Evolutionary conservation across 345 rosid species (phyloP), one percentile per base, ranked within the genome.

Genomic region (Brassica carinata): DNA sequence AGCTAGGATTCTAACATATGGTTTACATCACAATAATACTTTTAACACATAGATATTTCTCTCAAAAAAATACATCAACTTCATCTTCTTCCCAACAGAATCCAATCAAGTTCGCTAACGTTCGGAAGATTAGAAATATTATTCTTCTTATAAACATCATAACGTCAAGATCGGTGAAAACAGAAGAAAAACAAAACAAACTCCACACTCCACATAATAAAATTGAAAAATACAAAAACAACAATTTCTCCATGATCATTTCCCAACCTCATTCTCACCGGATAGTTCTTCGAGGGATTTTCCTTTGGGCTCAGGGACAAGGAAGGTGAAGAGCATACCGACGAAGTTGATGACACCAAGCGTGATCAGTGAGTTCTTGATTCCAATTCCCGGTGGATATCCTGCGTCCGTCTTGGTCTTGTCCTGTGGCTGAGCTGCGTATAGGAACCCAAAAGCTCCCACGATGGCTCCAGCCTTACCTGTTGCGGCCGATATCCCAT

Each of bases 361-460:
- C 48, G 14, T 40, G 48, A 40, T 40, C 48, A 40, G 48, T 9
- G 48, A 62, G 34, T 62, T 62, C 34, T 62, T 62, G 33, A 62
- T 14, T 26, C 66, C 66, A 5, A 62, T 62, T 3, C 66, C 34
- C 3, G 66, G 66, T 27, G 88, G 92, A 82, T 91, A 89, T 13
- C 88, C 88, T 8, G 85, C 86, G 15, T 88, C 89, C 3, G 81
- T 77, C 81, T 88, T 81, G 3, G 18, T 9, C 34, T 59, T 30
- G 64, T 79, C 76, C 29, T 70, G 74, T 73, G 77, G 75, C 68
- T 89, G 96, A 0, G 83, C 87, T 0, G 88, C 87, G 0, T 87
- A 90, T 64, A 90, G 8, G 79, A 89, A 92, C 4, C 94, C 94
- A 3, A 92, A 92, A 1, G 93, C 88, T 8, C 94, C 94, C 0